Evolutionary conservation across 176 grass and related monocot species (phyloP), one percentile per base, ranked within the genome.

Genomic region (Tuctoria greenei): DNA sequence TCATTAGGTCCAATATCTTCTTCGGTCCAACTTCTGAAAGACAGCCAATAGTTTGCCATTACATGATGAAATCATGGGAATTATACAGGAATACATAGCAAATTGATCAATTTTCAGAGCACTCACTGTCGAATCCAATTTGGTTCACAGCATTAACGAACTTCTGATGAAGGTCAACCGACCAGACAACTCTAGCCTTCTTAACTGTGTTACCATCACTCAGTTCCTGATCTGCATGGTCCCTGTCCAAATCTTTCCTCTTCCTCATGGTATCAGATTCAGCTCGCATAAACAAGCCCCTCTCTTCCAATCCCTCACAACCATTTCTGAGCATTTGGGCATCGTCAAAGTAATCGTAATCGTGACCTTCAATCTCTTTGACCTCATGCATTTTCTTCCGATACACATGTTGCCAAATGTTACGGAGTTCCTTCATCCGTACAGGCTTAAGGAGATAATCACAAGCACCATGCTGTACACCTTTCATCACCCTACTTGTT

Each of bases 91-190:
- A 79, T n/a, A 15, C 50, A 21, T 28, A 71, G 39, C 6, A 78
- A 77, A 47, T 40, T 38, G 62, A 50, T 56, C 20, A 63, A 61
- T 16, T 66, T 60, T 76, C 74, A 77, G 52, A 64, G 50, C 45
- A 99, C 96, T 92, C 57, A 99, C 96, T 99, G 67, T 99, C 96
- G 41, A 99, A 92, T 88, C 96, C 96, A 72, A 95, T 99, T 88
- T 99, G 96, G 70, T 99, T 99, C 25, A 99, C 96, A 24, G 96
- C 96, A 85, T 95, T 95, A 24, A 99, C 96, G 58, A 99, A 99
- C 18, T 92, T 95, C 47, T 99, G 86, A 50, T 99, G 96, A 60
- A 99, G 96, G 71, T 99, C 96, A 60, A 99, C 92, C 4, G 96
- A 99, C 96, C 96, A 99, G 38, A 99, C 92, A 66, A 99, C 96